Percentiles rank a stretch among this genome's conserved stretches.
Conservation (phyloP, 2,329 filamentous ascomycete genomes). For the Blastomyces parvus region DNA sequence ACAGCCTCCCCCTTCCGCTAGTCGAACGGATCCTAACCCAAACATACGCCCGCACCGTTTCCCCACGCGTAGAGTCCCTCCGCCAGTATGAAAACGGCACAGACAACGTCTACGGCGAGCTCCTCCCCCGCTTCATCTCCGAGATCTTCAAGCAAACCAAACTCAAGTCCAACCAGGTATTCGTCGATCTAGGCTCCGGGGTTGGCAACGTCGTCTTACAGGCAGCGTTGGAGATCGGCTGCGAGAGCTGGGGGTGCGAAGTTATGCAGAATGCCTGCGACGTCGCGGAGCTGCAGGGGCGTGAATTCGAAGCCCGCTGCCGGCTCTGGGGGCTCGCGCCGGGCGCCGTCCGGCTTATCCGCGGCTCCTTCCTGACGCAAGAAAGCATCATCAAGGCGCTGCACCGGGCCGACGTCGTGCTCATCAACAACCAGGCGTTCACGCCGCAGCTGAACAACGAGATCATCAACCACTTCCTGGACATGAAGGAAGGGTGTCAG, state of each 20-base stretch:
- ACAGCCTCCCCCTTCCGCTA: constrained; percentile 60
- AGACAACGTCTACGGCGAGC: constrained; percentile 90
- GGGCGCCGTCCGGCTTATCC: constrained; percentile 68
- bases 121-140: constrained; percentile 74
- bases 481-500: constrained; percentile 80
- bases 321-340: constrained; percentile 78
- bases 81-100: constrained; percentile 80
- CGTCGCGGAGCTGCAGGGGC: constrained; percentile 67
- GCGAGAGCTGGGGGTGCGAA: constrained; percentile 92
- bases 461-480: constrained; percentile 80
- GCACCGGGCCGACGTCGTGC: constrained; percentile 80
- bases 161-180: constrained; percentile 74
- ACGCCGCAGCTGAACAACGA: constrained; percentile 76
- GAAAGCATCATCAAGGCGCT: constrained; percentile 61
- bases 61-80: constrained; percentile 73
- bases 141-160: constrained; percentile 69
- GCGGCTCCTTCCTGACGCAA: constrained; percentile 75
- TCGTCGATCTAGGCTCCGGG: constrained; percentile 89
- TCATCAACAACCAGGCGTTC: constrained; percentile 98
- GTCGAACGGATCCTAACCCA: constrained; percentile 76
- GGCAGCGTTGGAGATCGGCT: constrained; percentile 84
- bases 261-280: constrained; percentile 87
- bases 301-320: constrained; percentile 76
- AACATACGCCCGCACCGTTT: constrained; percentile 85
- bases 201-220: constrained; percentile 95